Evolutionary conservation across 169 alveolate genomes (phyloP), one percentile per base, ranked within the genome.

Genomic region (Eimeria praecox): DNA sequence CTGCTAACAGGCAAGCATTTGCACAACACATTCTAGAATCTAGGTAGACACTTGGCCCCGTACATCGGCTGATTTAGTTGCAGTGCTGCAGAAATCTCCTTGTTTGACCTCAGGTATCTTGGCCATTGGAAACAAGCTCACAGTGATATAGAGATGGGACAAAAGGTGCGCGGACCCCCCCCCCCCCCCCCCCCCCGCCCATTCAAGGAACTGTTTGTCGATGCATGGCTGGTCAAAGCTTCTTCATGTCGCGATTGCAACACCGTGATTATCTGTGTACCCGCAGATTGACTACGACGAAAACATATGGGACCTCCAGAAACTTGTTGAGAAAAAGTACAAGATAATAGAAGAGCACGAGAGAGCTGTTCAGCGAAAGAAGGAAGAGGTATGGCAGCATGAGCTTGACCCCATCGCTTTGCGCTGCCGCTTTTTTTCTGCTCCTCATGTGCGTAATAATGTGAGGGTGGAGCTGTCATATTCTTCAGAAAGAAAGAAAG

Each of bases 51-150:
- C 33, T 30, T 52, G 12, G n/a, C 33, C 30, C 12, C 75, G 10
- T 27, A 22, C 66, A 42, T 64, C 8, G 83, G 83, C 77, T 1
- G 46, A 10, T 52, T 33, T 33, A 27, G 52, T n/a, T 8, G 18
- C 18, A 27, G 10, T 35, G 35, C 33, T 62, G 12, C 38, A 62
- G 33, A 35, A 30, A 2, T 24, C 22, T 22, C n/a, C 44, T 10
- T 38, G 82, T n/a, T 2, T 90, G 42, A n/a, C 49, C n/a, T 49
- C 90, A 95, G 97, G 73, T 83, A 88, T 69, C 66, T 97, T 49
- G 97, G 97, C 5, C 83, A 97, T 56, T 97, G 97, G 97, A 97
- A 96, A 69, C 87, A 95, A 87, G 98, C 98, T 0, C 97, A 97
- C 90, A 95, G 96, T 52, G 97, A 97, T 94, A 95, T 97, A 42